Evolutionary conservation across 129 eudicot species (phyloP).

Genomic region (Arctium minus): DNA sequence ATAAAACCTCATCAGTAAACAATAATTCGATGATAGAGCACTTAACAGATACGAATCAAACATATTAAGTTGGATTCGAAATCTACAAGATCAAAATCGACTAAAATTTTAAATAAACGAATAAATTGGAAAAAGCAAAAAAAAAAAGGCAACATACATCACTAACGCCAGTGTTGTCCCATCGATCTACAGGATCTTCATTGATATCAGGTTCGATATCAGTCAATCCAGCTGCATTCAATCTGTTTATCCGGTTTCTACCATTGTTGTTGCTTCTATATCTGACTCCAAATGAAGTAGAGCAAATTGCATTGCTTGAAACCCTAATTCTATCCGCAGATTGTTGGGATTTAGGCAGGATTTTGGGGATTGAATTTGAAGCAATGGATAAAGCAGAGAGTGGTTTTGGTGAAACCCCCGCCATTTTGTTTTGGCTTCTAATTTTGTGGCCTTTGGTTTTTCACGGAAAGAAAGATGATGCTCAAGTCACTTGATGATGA

Average conservation of each 20-base stretch:
- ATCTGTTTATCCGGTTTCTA: constrained; percentile 37
- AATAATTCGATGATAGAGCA: neutral
- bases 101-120: neutral
- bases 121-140: neutral
- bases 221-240: constrained; percentile 68
- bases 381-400: constrained; percentile 29
- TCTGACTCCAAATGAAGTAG: constrained; percentile 10
- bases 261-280: constrained; percentile 9
- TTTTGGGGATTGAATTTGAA: constrained; percentile 25
- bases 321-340: neutral
- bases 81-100: neutral
- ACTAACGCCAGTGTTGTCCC: constrained; percentile 62
- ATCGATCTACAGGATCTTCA: constrained; percentile 79
- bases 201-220: constrained; percentile 82
- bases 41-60: neutral
- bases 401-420: constrained; percentile 30
- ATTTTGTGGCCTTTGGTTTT: constrained; percentile 22
- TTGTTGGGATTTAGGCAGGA: constrained; percentile 11
- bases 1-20: neutral
- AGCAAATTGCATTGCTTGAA: neutral
- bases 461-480: constrained; percentile 14
- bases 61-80: neutral
- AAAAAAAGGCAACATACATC: constrained; percentile 29
- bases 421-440: constrained; percentile 23
- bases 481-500: neutral